phyloP scores from a whole-genome alignment of 768 basidiomycete species.

The Saitozyma sp. region DNA sequence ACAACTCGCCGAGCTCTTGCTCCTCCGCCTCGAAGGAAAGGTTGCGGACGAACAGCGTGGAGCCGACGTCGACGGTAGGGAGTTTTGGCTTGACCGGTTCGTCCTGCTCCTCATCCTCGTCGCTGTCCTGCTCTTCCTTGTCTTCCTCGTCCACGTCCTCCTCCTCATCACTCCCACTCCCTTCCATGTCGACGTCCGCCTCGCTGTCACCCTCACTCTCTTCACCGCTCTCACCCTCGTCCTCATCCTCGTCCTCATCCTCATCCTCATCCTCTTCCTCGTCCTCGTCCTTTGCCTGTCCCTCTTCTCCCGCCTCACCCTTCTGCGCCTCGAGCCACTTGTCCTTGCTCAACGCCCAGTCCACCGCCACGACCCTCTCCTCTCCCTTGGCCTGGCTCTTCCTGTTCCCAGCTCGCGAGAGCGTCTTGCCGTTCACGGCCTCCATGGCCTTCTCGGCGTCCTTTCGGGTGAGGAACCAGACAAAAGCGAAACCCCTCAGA shows the following conservation, averaged over 20 bases:
- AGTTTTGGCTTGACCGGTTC: slow-evolving; percentile 57
- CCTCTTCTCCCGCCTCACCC: slow-evolving; percentile 54
- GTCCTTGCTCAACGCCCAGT: slow-evolving; percentile 94
- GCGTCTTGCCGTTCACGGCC: slow-evolving; percentile 71
- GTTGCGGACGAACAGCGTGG: slow-evolving; percentile 91
- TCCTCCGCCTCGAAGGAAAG: slow-evolving; percentile 89
- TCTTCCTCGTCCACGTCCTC: slow-evolving; percentile 56
- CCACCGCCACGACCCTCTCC: slow-evolving; percentile 77
- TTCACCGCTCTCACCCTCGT: slow-evolving; percentile 20
- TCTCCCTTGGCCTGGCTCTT: slow-evolving; percentile 53
- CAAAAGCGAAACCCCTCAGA: slow-evolving; percentile 84
- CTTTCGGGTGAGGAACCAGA: slow-evolving; percentile 84
- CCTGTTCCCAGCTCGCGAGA: slow-evolving; percentile 46
- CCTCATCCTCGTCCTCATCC: slow-evolving; percentile 39
- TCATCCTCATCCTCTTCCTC: slow-evolving; percentile 25
- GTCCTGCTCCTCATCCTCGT: slow-evolving; percentile 54
- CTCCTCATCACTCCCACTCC: slow-evolving; percentile 14
- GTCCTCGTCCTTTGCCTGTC: slow-evolving; percentile 38
- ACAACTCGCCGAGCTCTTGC: slow-evolving; percentile 85
- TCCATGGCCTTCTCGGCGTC: slow-evolving; percentile 81
- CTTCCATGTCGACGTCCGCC: slow-evolving; percentile 20
- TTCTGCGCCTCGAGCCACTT: slow-evolving; percentile 79
- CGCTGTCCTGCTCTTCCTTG: slow-evolving; percentile 44
- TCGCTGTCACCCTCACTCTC: slow-evolving; percentile 41
- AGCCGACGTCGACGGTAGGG: slow-evolving; percentile 81